Evolutionary conservation across 305 asterid species (phyloP), one percentile per base, ranked within the genome.

Genomic region (Salvia sclarea): DNA sequence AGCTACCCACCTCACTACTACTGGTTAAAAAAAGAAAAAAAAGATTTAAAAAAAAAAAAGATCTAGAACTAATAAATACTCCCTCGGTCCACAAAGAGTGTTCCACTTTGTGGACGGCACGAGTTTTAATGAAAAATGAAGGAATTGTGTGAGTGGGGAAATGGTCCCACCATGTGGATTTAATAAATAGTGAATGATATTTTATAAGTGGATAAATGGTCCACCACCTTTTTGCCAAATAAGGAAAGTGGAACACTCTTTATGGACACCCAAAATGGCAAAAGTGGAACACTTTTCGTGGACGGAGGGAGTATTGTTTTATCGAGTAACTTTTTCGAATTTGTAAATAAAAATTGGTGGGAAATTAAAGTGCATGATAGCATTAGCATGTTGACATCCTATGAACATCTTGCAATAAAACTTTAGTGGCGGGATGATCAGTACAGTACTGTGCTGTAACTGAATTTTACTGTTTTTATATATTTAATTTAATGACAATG

Each of bases 301-400:
- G n/a, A n/a, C n/a, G n/a, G n/a, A n/a, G n/a, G n/a, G n/a, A n/a
- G n/a, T n/a, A 20, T 4, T 60, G 10, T 59, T 33, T 35, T 35
- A 14, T 24, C 9, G 8, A 16, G 20, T 45, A 16, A 20, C 31
- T 13, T 41, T 50, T 24, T 53, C 13, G 1, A 21, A 18, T n/a
- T 55, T 64, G 24, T 13, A 50, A 20, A 48, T 28, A 18, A 43
- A 44, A 63, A 7, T 44, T 28, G 35, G 22, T 30, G 44, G 57
- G 6, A 63, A 24, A 47, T 20, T 59, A 50, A 69, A 75, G 80
- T 76, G 76, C 70, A 76, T 22, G 48, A 49, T 76, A 61, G 12
- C 74, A 61, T 45, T 66, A 61, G 61, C 8, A 76, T 76, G 80
- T 76, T 66, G 80, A 76, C 80, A 76, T 76, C 58, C 54, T 66